These are phyloP conservation scores for Hyaloscypha finlandica DNA, from an alignment of 495 filamentous ascomycete genomes.

Conservation along the genomic window DNA sequence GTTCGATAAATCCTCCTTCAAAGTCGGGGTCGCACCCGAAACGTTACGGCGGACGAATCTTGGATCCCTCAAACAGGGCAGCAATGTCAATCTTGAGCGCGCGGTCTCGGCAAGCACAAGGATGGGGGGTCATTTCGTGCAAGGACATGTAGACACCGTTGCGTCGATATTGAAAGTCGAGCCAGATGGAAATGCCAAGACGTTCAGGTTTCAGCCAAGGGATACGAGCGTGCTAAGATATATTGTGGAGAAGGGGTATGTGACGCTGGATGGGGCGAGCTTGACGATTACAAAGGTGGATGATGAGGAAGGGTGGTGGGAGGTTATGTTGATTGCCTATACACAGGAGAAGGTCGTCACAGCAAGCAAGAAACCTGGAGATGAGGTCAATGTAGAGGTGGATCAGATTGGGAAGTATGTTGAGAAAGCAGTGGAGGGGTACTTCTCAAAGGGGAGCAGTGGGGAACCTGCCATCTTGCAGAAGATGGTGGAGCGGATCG, in stretches of 20 bases:
- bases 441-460: slow-evolving; percentile 54
- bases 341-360: slow-evolving; percentile 92
- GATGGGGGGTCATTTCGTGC: slow-evolving; percentile 84
- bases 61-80: slow-evolving; percentile 57
- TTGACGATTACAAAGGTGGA: slow-evolving; percentile 87
- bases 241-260: slow-evolving; percentile 94
- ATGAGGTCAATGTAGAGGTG: slow-evolving; percentile 94
- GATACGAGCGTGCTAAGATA: slow-evolving; percentile 70
- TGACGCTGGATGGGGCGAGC: slow-evolving; percentile 95
- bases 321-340: slow-evolving; percentile 99
- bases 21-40: slow-evolving; percentile 92
- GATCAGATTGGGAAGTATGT: slow-evolving; percentile 99
- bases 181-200: slow-evolving; percentile 85
- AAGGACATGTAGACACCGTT: slow-evolving; percentile 92
- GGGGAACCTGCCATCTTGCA: slow-evolving; percentile 70
- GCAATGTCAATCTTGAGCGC: slow-evolving; percentile 85
- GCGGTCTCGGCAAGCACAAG: slow-evolving; percentile 86
- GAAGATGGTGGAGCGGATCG: slow-evolving; percentile 78
- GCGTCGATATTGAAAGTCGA: slow-evolving; percentile 68
- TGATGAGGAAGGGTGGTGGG: slow-evolving; percentile 81
- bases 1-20: slow-evolving; percentile 68
- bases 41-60: slow-evolving; percentile 96
- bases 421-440: slow-evolving; percentile 86
- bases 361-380: slow-evolving; percentile 77
- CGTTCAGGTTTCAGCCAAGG: slow-evolving; percentile 76